Conservation (phyloP, 805 yeast genomes). For the Teunomyces pallodes region DNA sequence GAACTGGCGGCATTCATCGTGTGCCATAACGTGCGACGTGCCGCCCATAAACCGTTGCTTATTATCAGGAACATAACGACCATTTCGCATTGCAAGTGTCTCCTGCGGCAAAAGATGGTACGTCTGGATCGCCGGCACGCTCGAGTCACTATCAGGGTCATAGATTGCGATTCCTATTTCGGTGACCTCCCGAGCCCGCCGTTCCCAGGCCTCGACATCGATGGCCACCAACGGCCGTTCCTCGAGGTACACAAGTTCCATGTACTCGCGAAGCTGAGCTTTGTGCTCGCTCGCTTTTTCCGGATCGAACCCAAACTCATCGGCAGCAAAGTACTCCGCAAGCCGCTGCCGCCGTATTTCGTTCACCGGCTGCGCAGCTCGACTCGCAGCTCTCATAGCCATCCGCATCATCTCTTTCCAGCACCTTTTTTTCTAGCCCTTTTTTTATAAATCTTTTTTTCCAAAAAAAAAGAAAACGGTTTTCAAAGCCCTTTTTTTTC, state of each 20-base stretch:
- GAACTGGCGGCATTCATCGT: slow-evolving; percentile 9
- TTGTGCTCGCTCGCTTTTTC: slow-evolving; percentile 6
- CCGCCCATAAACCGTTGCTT: slow-evolving; percentile 21
- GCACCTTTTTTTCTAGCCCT: background rate
- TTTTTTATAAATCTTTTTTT: background rate
- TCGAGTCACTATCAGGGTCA: slow-evolving; percentile 17
- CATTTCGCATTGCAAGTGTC: slow-evolving; percentile 14
- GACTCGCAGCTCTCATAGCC: no score
- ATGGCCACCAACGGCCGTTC: slow-evolving; percentile 22
- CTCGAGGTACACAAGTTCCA: slow-evolving; percentile 21
- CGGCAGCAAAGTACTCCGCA: slow-evolving; percentile 18
- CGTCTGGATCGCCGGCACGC: slow-evolving; percentile 16
- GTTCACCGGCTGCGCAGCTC: no score
- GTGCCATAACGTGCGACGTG: slow-evolving; percentile 15
- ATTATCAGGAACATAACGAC: slow-evolving; percentile 20
- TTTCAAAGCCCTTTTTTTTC: no score
- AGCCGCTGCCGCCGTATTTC: slow-evolving; percentile 6
- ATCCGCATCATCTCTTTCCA: background rate
- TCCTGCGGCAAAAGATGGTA: slow-evolving; percentile 21
- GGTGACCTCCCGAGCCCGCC: slow-evolving; percentile 14
- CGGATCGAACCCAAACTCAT: slow-evolving; percentile 16
- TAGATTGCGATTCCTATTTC: slow-evolving; percentile 25
- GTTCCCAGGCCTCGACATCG: slow-evolving; percentile 28
- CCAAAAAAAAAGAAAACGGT: no score
- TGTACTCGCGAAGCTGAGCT: slow-evolving; percentile 5